Evolutionary conservation across 2,329 filamentous ascomycete species (phyloP), one percentile per base, ranked within the genome.

Genomic region (Hysterium pulicare): DNA sequence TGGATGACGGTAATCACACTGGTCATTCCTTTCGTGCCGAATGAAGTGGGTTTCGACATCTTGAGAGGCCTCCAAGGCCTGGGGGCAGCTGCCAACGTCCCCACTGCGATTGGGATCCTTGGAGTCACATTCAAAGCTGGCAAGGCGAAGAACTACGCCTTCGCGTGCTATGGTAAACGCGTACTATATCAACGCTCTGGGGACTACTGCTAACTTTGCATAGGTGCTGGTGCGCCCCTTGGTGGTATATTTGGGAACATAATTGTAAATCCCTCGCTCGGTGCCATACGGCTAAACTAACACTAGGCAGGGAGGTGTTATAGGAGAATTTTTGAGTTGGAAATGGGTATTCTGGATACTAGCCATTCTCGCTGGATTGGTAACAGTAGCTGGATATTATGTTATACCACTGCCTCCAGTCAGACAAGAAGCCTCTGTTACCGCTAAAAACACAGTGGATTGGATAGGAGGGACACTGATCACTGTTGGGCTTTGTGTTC

Each of bases 141-240:
- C 0, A 79, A 78, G 48, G 77, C 80, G 4, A 84, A 84, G 64
- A 86, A 82, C 54, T 84, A 83, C 57, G 81, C 82, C 2, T 84
- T 86, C 48, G 79, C 78, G 28, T 73, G 76, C 17, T 86, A 84
- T 47, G 49, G 42, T 44, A 26, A 20, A 34, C 23, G 10, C 16
- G 13, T 33, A 30, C 22, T 7, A 19, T 11, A 17, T 5, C n/a
- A 17, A 24, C 16, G 24, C 34, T 22, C 7, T 2, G 11, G 6
- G 15, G 10, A 6, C 9, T 8, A 41, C 23, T 33, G 16, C 23
- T 33, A 30, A 30, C 19, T 15, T 15, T 4, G 4, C 9, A 21
- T 16, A 35, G 32, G 77, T 24, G 79, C 81, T 2, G 82, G 81
- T 2, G 77, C 81, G 0, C 81, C 82, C 0, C 64, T 83, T 2